Evolutionary conservation across 176 grass and related monocot genomes (phyloP).

Genomic region (Puya raimondii): DNA sequence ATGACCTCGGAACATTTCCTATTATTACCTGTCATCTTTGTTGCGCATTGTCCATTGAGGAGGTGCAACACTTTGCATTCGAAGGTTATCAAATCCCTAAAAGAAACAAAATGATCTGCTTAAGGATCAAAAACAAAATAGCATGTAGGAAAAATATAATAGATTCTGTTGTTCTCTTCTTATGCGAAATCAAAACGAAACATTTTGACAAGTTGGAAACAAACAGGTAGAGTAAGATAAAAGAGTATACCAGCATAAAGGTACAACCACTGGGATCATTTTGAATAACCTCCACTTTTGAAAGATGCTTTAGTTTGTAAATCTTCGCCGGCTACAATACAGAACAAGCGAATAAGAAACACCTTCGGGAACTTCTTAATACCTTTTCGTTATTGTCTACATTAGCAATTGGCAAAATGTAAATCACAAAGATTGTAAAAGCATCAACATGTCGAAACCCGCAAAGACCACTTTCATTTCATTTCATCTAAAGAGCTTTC

Average conservation of each 20-base stretch:
- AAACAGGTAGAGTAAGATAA: not conserved
- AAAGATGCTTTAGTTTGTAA: constrained; percentile 98
- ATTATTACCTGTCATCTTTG: constrained; percentile 76
- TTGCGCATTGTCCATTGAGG: constrained; percentile 96
- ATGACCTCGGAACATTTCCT: not conserved
- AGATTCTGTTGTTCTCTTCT: not conserved
- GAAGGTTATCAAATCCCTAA: constrained; percentile 84
- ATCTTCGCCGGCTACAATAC: constrained; percentile 56
- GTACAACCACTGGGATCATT: constrained; percentile 86
- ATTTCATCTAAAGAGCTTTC: not conserved
- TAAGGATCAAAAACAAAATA: not conserved
- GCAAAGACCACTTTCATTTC: not conserved
- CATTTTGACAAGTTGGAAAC: not conserved
- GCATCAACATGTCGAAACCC: not conserved
- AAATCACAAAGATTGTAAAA: not conserved
- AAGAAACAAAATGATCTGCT: not conserved
- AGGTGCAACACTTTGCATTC: constrained; percentile 72
- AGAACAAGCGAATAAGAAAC: constrained; percentile 8
- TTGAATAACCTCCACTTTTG: constrained; percentile 70
- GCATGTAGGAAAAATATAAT: not conserved
- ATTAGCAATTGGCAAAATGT: not conserved
- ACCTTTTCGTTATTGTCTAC: not conserved
- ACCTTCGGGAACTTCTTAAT: not conserved
- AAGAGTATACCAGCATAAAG: constrained; percentile 53
- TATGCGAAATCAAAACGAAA: not conserved